phyloP scores from a whole-genome alignment of 1,139 yeast genomes.

The Geotrichum aggregatum region DNA sequence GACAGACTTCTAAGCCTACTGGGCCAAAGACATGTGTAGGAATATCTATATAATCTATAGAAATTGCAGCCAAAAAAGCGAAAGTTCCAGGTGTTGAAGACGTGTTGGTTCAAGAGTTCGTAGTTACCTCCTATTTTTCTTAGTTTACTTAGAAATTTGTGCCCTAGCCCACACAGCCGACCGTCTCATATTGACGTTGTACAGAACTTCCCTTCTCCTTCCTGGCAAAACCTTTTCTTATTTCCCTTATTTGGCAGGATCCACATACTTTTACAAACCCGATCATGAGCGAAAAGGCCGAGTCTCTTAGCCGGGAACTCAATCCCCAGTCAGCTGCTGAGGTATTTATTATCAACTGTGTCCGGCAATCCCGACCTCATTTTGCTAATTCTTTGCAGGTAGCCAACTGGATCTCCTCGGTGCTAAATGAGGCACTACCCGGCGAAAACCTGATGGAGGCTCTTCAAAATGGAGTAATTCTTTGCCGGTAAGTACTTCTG shows the following conservation, averaged over 20 bases:
- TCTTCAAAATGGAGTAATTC: conserved; percentile 61
- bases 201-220: too few relatives aligned
- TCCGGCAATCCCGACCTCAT: too few relatives aligned
- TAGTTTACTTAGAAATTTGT: background rate
- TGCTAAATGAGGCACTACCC: conserved; percentile 28
- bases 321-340: conserved; percentile 11
- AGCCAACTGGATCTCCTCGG: conserved; percentile 31
- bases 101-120: background rate
- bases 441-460: conserved; percentile 44
- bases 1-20: background rate
- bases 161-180: background rate
- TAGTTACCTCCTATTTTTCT: background rate
- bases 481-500: conserved; percentile 49
- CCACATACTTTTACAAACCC: background rate
- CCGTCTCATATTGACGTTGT: background rate
- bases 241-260: background rate
- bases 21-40: background rate
- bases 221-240: too few relatives aligned
- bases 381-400: conserved; percentile 22
- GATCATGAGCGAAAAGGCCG: conserved; percentile 9
- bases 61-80: background rate
- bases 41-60: background rate
- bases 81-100: background rate
- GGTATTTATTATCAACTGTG: conserved; percentile 2
- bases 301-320: background rate